These are phyloP conservation scores for Saccharomyces hybrid DNA, from an alignment of 1,139 yeast genomes.

Conservation along the genomic window DNA sequence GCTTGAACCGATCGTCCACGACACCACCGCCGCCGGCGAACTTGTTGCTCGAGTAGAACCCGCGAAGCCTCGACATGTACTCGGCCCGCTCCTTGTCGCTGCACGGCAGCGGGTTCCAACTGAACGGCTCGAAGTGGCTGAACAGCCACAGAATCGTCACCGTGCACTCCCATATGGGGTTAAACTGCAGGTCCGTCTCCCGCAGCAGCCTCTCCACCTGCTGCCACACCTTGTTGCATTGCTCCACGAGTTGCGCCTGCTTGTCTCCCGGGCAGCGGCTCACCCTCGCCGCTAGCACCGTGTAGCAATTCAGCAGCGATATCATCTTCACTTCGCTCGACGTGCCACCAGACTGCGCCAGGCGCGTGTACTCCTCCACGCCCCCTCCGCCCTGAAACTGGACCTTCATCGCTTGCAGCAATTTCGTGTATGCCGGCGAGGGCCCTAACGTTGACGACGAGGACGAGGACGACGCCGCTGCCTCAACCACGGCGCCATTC, in stretches of 20 bases:
- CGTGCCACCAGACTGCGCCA: neutral
- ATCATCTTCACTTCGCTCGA: constrained; percentile 19
- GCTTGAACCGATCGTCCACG: constrained; percentile 5
- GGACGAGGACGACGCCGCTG: neutral
- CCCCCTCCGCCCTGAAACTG: neutral
- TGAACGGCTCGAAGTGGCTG: constrained; percentile 28
- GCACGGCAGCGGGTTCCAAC: constrained; percentile 23
- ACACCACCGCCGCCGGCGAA: constrained; percentile 3
- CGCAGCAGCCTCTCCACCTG: constrained; percentile 12
- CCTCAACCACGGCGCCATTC: neutral
- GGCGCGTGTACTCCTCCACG: neutral
- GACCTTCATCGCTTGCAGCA: neutral
- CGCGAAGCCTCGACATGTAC: constrained; percentile 16
- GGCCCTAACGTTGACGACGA: neutral
- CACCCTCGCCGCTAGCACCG: constrained; percentile 11
- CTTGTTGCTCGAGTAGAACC: constrained; percentile 22
- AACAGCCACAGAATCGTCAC: constrained; percentile 24
- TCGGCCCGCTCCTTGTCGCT: constrained; percentile 17
- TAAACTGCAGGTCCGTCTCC: constrained; percentile 13
- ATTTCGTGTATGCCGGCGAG: neutral
- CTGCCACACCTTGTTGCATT: constrained; percentile 15
- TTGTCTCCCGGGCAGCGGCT: neutral
- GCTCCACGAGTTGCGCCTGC: neutral
- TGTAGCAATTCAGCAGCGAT: constrained; percentile 21
- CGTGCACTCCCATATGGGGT: constrained; percentile 27